phyloP scores from a whole-genome alignment of 179 eudicot species.

The Sideroxylon spinosum region DNA sequence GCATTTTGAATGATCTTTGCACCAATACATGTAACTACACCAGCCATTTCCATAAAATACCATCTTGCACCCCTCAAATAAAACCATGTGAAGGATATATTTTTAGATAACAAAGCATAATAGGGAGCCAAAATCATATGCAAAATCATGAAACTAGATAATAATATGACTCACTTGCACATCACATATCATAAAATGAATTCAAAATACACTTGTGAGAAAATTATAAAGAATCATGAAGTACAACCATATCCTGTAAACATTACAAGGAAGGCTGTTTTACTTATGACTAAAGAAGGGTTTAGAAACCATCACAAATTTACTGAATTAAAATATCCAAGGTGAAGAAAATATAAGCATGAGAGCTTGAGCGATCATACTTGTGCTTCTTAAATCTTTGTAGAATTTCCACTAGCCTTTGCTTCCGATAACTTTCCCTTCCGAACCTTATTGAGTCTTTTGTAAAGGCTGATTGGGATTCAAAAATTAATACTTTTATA shows the following conservation, averaged over 20 bases:
- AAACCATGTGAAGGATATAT: slow-evolving; percentile 10
- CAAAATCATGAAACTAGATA: slow-evolving; percentile 12
- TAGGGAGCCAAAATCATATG: slow-evolving; percentile 1
- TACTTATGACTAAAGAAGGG: neutral
- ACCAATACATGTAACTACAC: slow-evolving; percentile 95
- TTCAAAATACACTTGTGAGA: slow-evolving; percentile 98
- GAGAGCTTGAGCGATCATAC: slow-evolving; percentile 32
- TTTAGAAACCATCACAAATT: neutral
- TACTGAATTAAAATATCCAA: neutral
- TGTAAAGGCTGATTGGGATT: no score
- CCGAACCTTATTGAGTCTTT: slow-evolving; percentile 94
- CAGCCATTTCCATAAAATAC: slow-evolving; percentile 99
- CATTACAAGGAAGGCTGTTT: slow-evolving; percentile 8
- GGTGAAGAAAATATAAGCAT: slow-evolving; percentile 8
- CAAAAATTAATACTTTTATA: no score
- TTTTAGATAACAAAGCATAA: neutral
- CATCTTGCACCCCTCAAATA: slow-evolving; percentile 92
- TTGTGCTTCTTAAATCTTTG: no score
- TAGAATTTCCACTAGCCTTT: no score
- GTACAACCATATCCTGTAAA: slow-evolving; percentile 86
- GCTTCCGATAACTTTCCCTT: no score
- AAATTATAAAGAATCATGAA: slow-evolving; percentile 93
- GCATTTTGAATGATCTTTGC: slow-evolving; percentile 98
- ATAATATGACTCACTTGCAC: slow-evolving; percentile 70
- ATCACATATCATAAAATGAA: slow-evolving; percentile 96